phyloP scores from a whole-genome alignment of 148 eudicot genomes.

The Oxyria digyna region DNA sequence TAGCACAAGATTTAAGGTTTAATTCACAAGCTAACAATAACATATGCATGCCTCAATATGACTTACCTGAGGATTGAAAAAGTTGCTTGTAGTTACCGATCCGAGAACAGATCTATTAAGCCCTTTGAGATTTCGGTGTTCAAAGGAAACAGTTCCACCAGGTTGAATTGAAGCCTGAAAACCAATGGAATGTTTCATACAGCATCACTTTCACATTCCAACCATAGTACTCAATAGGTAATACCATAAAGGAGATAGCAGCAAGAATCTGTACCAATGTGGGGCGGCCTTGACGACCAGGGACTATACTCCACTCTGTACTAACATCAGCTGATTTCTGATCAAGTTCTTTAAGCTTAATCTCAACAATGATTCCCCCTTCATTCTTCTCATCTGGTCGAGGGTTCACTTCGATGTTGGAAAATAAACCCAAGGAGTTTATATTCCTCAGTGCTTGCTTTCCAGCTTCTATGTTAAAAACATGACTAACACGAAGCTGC shows the following conservation, averaged over 20 bases:
- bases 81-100: conserved; percentile 87
- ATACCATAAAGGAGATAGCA: not conserved
- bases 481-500: conserved; percentile 80
- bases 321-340: conserved; percentile 93
- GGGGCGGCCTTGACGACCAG: conserved; percentile 88
- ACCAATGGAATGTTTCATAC: conserved; percentile 5
- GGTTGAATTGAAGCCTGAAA: conserved; percentile 93
- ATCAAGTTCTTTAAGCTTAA: conserved; percentile 88
- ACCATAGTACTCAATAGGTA: not conserved
- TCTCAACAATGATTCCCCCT: conserved; percentile 91
- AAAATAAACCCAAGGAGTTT: conserved; percentile 77
- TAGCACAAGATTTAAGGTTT: not conserved
- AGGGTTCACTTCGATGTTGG: conserved; percentile 94
- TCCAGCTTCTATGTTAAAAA: conserved; percentile 90
- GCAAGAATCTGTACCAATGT: conserved; percentile 48
- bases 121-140: conserved; percentile 83
- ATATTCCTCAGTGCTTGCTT: conserved; percentile 91
- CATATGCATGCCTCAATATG: not conserved
- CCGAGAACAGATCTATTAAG: conserved; percentile 85
- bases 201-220: not conserved
- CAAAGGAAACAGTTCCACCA: conserved; percentile 88
- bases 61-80: conserved; percentile 86
- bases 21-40: not conserved
- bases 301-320: conserved; percentile 96
- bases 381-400: conserved; percentile 89